Base-by-base conservation (phyloP, 768 basidiomycete species). In the Porpolomopsis calyptriformis region DNA sequence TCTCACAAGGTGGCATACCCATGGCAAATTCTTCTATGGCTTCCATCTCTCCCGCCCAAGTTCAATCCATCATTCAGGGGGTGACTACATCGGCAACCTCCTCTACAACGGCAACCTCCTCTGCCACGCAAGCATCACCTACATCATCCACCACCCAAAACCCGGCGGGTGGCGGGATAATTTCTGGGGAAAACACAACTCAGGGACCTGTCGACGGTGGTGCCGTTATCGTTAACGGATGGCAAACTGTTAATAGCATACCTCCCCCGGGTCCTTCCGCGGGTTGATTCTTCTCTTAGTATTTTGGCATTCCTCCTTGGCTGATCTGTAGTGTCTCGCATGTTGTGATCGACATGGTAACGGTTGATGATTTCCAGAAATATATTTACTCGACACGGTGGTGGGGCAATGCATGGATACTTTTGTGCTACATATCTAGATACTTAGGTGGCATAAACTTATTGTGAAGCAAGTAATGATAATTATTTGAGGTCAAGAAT, bases 171-270 rank as follows among this genome's bases (percentile, higher is more conserved):
- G 7, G 7, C 14, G 29, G 7, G 29, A 31, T 14, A 7, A 7
- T 14, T 7, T 31, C 29, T 7, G 29, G 7, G 29, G 29, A 7
- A 39, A 71, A 72, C 58, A 50, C 59, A 29, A 60, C 57, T 55
- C 69, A 63, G 10, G 77, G 76, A 46, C 54, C 56, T 24, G 62
- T 66, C 29, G 45, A 65, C 9, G 68, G 71, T 50, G 72, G 71
- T 22, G 51, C 57, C 25, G 59, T 72, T 46, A 66, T 60, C 47
- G 71, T 78, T 43, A 58, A 68, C 39, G 80, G 78, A 11, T 70
- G 75, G 70, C 56, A 52, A 11, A 54, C 43, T 43, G 46, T 67
- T 29, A 37, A 45, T 45, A 46, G 7, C 7, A 14, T 31, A 7
- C 29, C 29, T 14, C 14, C 29, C 7, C 29, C 29, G 7, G 14